phyloP scores from a whole-genome alignment of 2,329 filamentous ascomycete species.

The Ascochyta clinopodiicola region DNA sequence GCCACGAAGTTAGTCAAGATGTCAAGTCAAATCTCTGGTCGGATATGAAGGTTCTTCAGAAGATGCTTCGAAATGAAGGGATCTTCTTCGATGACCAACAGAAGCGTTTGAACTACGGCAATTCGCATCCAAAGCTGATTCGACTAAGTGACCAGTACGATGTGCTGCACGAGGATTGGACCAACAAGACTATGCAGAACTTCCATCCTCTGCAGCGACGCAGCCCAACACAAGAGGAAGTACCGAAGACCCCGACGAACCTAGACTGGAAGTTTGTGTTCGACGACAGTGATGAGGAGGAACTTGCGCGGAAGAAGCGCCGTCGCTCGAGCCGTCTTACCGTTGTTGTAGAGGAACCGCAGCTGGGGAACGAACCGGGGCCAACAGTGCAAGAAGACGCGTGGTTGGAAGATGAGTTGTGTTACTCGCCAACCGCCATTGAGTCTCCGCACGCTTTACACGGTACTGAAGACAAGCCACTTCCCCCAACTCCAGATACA shows the following conservation, averaged over 20 bases:
- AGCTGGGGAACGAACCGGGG: background rate
- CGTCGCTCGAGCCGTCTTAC: background rate
- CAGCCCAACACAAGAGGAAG: background rate
- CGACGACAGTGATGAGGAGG: background rate
- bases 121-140: background rate
- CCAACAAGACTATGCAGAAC: background rate
- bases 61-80: conserved; percentile 16
- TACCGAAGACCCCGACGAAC: background rate
- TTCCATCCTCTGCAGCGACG: background rate
- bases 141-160: conserved; percentile 3
- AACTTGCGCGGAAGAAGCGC: background rate
- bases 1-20: background rate
- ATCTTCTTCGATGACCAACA: conserved; percentile 9
- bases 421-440: background rate
- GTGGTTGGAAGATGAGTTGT: background rate
- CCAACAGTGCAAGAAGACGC: background rate
- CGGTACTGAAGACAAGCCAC: no score
- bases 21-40: background rate
- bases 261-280: background rate
- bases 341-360: background rate
- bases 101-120: conserved; percentile 5
- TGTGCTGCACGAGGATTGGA: background rate
- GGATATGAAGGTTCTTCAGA: conserved; percentile 8
- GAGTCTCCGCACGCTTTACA: background rate
- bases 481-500: no score